phyloP scores from a whole-genome alignment of 2,329 filamentous ascomycete species.

The Peltaster fructicola region DNA sequence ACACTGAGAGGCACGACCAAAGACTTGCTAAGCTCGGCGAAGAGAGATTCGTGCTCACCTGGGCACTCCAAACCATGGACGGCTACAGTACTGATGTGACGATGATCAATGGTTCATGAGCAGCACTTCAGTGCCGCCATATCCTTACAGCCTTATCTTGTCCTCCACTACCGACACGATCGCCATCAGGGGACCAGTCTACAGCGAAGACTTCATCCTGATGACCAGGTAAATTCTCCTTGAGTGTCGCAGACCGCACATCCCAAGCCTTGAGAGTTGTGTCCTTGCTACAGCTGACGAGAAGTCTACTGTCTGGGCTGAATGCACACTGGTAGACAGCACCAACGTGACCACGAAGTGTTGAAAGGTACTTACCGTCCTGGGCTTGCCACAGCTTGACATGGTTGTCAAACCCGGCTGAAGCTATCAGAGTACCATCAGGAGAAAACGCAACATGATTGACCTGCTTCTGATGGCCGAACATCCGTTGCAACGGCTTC shows the following conservation, averaged over 20 bases:
- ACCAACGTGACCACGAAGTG: conserved; percentile 73
- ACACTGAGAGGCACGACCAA: conserved; percentile 86
- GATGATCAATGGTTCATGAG: too few species aligned
- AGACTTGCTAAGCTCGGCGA: conserved; percentile 78
- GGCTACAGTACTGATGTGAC: conserved; percentile 18
- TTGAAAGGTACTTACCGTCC: conserved; percentile 64
- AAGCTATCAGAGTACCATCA: conserved; percentile 74
- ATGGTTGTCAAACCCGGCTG: conserved; percentile 82
- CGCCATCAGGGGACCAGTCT: conserved; percentile 86
- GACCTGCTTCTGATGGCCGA: conserved; percentile 93
- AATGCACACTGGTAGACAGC: conserved; percentile 88
- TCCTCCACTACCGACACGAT: conserved; percentile 76
- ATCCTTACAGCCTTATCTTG: conserved; percentile 65
- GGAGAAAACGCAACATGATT: conserved; percentile 92
- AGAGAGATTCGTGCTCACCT: conserved; percentile 87
- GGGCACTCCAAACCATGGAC: conserved; percentile 87
- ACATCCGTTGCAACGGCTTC: conserved; percentile 72
- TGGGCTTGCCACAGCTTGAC: conserved; percentile 79
- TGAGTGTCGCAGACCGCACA: conserved; percentile 65
- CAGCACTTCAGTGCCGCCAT: conserved; percentile 39
- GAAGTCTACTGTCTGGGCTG: conserved; percentile 73
- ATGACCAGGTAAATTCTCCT: conserved; percentile 71
- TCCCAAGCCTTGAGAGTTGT: conserved; percentile 94
- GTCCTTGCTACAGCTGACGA: conserved; percentile 80
- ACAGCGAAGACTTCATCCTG: conserved; percentile 86